A percentile compares a stretch with the other conserved stretches of the same genome.
Evolutionary conservation across 768 basidiomycete species (phyloP).

Genomic region (Strobilomyces confusus): DNA sequence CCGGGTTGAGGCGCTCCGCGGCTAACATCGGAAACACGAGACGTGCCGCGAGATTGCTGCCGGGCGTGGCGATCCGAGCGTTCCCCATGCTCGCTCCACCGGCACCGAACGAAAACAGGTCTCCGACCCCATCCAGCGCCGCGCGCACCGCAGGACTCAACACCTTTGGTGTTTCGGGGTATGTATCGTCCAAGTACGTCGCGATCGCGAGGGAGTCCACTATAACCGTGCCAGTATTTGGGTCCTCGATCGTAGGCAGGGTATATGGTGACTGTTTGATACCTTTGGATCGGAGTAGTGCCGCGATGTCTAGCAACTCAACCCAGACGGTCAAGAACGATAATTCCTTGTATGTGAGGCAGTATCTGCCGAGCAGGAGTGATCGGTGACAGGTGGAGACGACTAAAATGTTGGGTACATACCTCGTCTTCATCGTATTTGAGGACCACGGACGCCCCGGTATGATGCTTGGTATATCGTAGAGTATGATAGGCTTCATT

Average conservation of each 20-base stretch:
- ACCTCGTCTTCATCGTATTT: slow-evolving; percentile 25
- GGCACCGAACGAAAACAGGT: slow-evolving; percentile 9
- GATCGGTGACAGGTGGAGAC: too few relatives aligned
- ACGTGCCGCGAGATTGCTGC: not conserved
- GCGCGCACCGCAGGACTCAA: slow-evolving; percentile 33
- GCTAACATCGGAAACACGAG: slow-evolving; percentile 23
- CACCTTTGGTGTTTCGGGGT: slow-evolving; percentile 40
- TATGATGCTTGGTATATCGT: slow-evolving; percentile 32
- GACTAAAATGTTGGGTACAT: too few relatives aligned
- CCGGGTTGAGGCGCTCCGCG: slow-evolving; percentile 27
- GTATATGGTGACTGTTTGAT: slow-evolving; percentile 34
- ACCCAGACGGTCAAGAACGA: slow-evolving; percentile 16
- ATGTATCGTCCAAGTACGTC: slow-evolving; percentile 37
- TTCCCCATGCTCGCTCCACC: not conserved
- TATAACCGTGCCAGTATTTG: slow-evolving; percentile 34
- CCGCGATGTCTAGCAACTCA: slow-evolving; percentile 44
- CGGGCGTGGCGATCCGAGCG: not conserved
- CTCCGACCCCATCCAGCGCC: slow-evolving; percentile 30
- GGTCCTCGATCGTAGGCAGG: slow-evolving; percentile 49
- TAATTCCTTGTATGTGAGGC: slow-evolving; percentile 12
- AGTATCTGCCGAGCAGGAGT: slow-evolving; percentile 9
- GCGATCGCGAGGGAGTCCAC: slow-evolving; percentile 46
- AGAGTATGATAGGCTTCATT: slow-evolving; percentile 29
- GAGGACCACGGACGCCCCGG: slow-evolving; percentile 36
- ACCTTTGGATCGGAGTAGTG: slow-evolving; percentile 22